A percentile compares a stretch with the other conserved stretches of the same genome.
Conservation (phyloP, 805 yeast species). For the Wickerhamiella galacta region DNA sequence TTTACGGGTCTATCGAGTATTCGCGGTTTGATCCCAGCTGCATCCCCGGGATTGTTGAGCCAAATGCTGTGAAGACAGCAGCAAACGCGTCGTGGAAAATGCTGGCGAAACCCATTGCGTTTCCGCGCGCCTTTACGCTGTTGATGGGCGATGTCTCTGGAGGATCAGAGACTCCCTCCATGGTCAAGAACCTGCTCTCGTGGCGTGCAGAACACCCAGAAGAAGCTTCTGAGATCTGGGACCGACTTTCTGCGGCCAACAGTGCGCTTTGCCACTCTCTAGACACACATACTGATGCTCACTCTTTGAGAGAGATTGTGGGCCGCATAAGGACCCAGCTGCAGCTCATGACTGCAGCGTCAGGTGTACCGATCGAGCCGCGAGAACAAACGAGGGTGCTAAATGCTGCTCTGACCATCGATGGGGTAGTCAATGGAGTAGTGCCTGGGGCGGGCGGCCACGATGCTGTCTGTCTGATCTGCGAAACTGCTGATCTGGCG, state of each 20-base stretch:
- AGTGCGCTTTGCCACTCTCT: conserved; percentile 30
- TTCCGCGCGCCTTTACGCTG: conserved; percentile 54
- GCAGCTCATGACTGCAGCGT: conserved; percentile 38
- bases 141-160: conserved; percentile 87
- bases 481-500: conserved; percentile 31
- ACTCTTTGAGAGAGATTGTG: conserved; percentile 1
- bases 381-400: conserved; percentile 51
- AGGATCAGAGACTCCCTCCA: conserved; percentile 87
- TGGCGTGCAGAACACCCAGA: conserved; percentile 49
- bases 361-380: conserved; percentile 88
- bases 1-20: conserved; percentile 75
- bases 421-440: conserved; percentile 85
- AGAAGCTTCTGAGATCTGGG: conserved; percentile 36
- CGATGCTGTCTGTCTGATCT: conserved; percentile 74
- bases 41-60: conserved; percentile 19
- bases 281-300: conserved; percentile 16
- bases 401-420: conserved; percentile 35
- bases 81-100: conserved; percentile 40
- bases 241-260: conserved; percentile 41
- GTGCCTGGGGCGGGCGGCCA: conserved; percentile 98
- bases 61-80: conserved; percentile 9
- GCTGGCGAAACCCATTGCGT: conserved; percentile 32
- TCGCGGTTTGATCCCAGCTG: conserved; percentile 50
- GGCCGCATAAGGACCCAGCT: conserved; percentile 38
- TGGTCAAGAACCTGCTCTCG: conserved; percentile 54